A percentile compares a stretch with the other conserved stretches of the same genome.
Conservation (phyloP, 202 grass and related monocot genomes). For the Tripidium arundinaceum region DNA sequence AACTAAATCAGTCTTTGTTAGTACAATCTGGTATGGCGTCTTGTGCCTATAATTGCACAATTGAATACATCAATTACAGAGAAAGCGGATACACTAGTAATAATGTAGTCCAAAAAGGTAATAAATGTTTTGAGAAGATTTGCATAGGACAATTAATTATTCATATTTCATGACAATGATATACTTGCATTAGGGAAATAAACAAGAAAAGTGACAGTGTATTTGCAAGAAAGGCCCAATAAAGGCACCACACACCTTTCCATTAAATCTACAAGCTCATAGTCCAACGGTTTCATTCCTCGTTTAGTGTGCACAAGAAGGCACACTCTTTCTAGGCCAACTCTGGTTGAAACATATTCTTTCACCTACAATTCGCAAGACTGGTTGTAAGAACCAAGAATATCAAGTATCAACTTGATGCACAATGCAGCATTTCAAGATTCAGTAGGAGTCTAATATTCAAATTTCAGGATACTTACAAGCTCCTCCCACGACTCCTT, state of each 20-base stretch:
- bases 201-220: background rate
- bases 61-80: background rate
- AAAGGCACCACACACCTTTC: slow-evolving; percentile 57
- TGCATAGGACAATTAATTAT: background rate
- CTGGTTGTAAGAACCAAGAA: slow-evolving; percentile 27
- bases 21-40: slow-evolving; percentile 90
- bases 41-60: slow-evolving; percentile 47
- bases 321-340: slow-evolving; percentile 86
- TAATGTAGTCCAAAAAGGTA: background rate
- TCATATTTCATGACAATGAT: background rate
- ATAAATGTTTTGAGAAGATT: background rate
- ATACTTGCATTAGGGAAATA: background rate
- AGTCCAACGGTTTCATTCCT: slow-evolving; percentile 94
- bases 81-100: background rate
- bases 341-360: slow-evolving; percentile 91
- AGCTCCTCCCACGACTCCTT: slow-evolving; percentile 96
- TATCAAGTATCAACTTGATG: background rate
- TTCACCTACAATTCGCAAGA: slow-evolving; percentile 58
- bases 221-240: slow-evolving; percentile 3
- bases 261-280: slow-evolving; percentile 90
- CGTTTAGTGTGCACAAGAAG: slow-evolving; percentile 95
- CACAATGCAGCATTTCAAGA: background rate
- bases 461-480: slow-evolving; percentile 49
- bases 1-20: slow-evolving; percentile 92
- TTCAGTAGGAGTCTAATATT: slow-evolving; percentile 1